Base-by-base conservation (phyloP, 495 filamentous ascomycete genomes). In the Lasiosphaeria ovina region DNA sequence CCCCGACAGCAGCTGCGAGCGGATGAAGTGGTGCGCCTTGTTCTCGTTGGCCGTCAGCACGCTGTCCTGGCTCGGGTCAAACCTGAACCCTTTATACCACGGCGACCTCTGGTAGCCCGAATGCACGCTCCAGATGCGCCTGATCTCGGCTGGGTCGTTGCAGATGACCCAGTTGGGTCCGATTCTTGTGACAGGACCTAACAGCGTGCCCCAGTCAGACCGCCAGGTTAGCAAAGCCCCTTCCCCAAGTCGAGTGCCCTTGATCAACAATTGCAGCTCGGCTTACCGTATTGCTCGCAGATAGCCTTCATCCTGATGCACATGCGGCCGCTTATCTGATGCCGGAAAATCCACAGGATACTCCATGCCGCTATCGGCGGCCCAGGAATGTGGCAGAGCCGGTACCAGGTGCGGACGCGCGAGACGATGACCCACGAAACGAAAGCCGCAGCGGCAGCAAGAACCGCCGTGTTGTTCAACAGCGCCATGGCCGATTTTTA, bases 1-100 rank as follows among this genome's bases (percentile, higher is more conserved):
- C 0, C 54, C 61, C 10, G 51, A 44, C 3, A 63, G 40, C 6
- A 67, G 54, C 9, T 57, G 33, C 0, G 58, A 34, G 7, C 58
- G 54, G 10, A 61, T 31, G 9, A 54, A 54, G 51, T 64, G 61
- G 58, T 67, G 65, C 42, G 51, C 58, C 49, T 67, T 57, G 57
- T 67, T 62, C 10, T 65, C 62, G 35, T 17, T 59, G 0, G 45
- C 35, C 2, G 59, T 63, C n/a, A 68, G 53, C 36, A 68, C 45
- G 50, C 51, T 66, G 38, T 68, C 66, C 33, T 35, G 47, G 35
- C 31, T 35, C 8, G 66, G 66, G 56, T 68, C 60, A 48, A 68
- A 57, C 12, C 66, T 59, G 33, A 60, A 57, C 6, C 59, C 54
- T 3, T 52, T 44, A 60, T 68, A 68, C 66, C 66, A 65, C 1